Evolutionary conservation across 805 yeast genomes (phyloP).

Genomic region (Yarrowia sp.): DNA sequence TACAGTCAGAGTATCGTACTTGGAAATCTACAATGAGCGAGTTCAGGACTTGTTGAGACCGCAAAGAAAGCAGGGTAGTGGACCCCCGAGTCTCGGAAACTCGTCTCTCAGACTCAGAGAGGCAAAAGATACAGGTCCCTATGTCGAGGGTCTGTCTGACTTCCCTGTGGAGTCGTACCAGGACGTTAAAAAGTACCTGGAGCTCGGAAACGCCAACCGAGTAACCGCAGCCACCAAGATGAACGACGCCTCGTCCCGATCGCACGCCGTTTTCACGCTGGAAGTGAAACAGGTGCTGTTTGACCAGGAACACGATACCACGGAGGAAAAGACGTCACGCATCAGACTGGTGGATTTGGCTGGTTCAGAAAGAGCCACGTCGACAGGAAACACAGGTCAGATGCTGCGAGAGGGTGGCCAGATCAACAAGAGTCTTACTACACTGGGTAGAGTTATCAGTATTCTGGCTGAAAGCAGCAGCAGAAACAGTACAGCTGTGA

Average conservation of each 20-base stretch:
- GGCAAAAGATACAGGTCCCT: constrained; percentile 62
- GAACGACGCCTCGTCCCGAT: constrained; percentile 71
- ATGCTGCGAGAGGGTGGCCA: constrained; percentile 71
- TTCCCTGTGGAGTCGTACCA: constrained; percentile 46
- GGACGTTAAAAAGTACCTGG: constrained; percentile 49
- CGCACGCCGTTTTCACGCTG: constrained; percentile 75
- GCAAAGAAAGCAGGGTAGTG: background rate
- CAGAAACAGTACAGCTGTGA: constrained; percentile 35
- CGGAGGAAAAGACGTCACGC: constrained; percentile 52
- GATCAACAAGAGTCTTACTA: constrained; percentile 73
- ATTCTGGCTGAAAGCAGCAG: constrained; percentile 43
- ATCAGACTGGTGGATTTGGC: constrained; percentile 76
- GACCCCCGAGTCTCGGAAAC: constrained; percentile 26
- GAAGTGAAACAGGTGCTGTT: constrained; percentile 54
- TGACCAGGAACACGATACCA: constrained; percentile 36
- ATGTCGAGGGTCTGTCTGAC: constrained; percentile 64
- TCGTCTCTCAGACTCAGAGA: constrained; percentile 55
- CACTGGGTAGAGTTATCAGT: constrained; percentile 67
- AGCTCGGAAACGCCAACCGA: constrained; percentile 52
- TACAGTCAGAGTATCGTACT: constrained; percentile 54
- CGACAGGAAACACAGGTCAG: constrained; percentile 55
- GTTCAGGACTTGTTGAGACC: constrained; percentile 57
- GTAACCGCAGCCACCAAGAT: constrained; percentile 70
- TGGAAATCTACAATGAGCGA: constrained; percentile 76
- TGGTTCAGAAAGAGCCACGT: constrained; percentile 68